Evolutionary conservation across 352 stramenopile genomes (phyloP), one percentile per base, ranked within the genome.

Genomic region (Phytophthora hybrid): DNA sequence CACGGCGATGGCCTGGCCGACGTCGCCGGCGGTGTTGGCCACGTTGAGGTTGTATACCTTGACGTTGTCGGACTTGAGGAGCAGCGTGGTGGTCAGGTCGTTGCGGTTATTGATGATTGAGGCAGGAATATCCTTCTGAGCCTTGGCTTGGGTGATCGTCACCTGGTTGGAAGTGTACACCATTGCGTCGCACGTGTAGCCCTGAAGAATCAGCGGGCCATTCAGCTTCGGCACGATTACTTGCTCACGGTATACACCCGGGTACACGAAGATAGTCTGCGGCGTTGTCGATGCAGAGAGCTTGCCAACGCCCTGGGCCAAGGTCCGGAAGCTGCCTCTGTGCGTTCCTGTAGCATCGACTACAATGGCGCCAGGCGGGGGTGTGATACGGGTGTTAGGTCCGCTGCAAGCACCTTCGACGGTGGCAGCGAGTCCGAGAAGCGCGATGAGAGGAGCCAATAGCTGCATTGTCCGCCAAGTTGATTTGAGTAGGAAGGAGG

Each of bases 21-120:
- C 47, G 47, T 54, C 29, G 19, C 47, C 47, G 1, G 47, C 47
- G 2, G 47, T 54, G 19, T 54, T 54, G 47, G 47, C 47, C 2
- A 54, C 47, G 19, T 54, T 54, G 19, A 54, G 47, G 19, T 54
- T 54, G 47, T 54, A 54, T 1, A 54, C 47, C 47, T 54, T 54
- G n/a, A 54, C 47, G 16, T 54, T 54, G 19, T 54, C 7, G 47
- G 47, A 54, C 47, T 54, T 54, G n/a, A 54, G 47, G 4, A 54
- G 47, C 0, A 54, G 19, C 1, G 47, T 54, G 4, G 47, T 54
- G 11, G 47, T 54, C 4, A 31, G 19, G 18, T 54, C 47, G 18
- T 54, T 54, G 47, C 47, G 47, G 19, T 54, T 54, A 9, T 54
- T 54, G 8, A 2, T 54, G n/a, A 54, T 29, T 0, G 47, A 29